A percentile compares a stretch with the other conserved stretches of the same genome.
phyloP scores from a whole-genome alignment of 163 green algal genomes.

The Botryococcus braunii region DNA sequence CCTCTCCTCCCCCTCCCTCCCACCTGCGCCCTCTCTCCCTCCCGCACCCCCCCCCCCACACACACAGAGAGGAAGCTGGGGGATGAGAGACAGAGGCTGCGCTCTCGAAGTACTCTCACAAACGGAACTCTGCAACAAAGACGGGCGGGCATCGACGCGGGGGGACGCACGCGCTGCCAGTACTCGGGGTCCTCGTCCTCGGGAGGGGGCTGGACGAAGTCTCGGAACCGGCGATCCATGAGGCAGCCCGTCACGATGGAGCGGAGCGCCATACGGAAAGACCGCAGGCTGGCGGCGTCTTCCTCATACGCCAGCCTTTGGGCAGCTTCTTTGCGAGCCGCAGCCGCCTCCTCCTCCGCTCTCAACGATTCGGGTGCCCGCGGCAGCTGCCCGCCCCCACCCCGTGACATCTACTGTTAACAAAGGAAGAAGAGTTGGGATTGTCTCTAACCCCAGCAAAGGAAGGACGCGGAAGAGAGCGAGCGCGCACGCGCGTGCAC shows the following conservation, averaged over 20 bases:
- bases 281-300: conserved; percentile 53
- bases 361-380: conserved; percentile 21
- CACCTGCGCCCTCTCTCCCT: too few relatives aligned
- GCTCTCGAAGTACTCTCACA: too few relatives aligned
- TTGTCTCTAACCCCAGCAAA: background rate
- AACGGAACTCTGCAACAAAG: background rate
- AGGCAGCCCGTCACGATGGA: conserved; percentile 52
- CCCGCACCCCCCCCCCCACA: too few relatives aligned
- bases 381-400: conserved; percentile 21
- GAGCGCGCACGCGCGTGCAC: background rate
- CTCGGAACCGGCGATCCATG: conserved; percentile 34
- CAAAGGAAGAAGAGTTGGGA: background rate
- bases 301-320: conserved; percentile 32
- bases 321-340: conserved; percentile 15
- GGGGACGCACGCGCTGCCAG: conserved; percentile 28
- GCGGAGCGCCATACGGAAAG: conserved; percentile 69
- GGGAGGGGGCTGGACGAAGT: conserved; percentile 30
- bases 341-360: conserved; percentile 11
- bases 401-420: too few relatives aligned
- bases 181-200: conserved; percentile 43
- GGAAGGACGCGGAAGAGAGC: background rate
- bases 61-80: background rate
- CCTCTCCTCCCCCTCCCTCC: too few relatives aligned
- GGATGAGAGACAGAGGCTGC: background rate
- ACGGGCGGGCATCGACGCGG: background rate